Evolutionary conservation across 805 yeast genomes (phyloP).

Genomic region (Yarrowia porcina): DNA sequence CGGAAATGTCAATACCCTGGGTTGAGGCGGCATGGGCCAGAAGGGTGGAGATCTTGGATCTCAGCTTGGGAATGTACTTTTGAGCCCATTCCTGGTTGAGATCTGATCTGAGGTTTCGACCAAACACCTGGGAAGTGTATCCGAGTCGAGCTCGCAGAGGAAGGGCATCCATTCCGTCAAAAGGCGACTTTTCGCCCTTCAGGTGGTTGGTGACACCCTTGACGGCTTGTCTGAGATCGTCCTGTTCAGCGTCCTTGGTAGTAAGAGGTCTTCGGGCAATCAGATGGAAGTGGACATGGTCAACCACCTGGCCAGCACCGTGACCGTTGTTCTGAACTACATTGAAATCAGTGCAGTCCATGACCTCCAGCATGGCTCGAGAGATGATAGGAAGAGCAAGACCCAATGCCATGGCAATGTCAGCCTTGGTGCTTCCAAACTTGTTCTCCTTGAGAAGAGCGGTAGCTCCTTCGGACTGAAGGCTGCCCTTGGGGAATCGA

Average conservation of each 20-base stretch:
- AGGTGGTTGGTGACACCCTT: constrained; percentile 15
- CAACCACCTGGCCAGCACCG: constrained; percentile 88
- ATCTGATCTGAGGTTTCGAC: constrained; percentile 38
- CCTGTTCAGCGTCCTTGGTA: constrained; percentile 9
- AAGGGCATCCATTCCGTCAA: neutral
- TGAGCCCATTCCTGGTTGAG: constrained; percentile 33
- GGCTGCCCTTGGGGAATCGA: constrained; percentile 10
- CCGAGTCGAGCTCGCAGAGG: constrained; percentile 29
- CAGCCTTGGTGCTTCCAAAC: constrained; percentile 23
- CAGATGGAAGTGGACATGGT: constrained; percentile 89
- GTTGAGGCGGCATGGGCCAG: constrained; percentile 25
- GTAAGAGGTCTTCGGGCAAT: constrained; percentile 55
- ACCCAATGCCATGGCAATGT: constrained; percentile 33
- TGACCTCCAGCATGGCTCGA: constrained; percentile 31
- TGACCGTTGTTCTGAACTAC: constrained; percentile 59
- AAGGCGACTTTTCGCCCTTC: neutral
- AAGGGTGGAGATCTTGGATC: constrained; percentile 28
- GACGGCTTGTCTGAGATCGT: constrained; percentile 15
- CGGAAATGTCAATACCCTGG: constrained; percentile 23
- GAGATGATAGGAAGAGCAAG: constrained; percentile 34
- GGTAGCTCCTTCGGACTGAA: constrained; percentile 11
- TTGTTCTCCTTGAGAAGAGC: constrained; percentile 20
- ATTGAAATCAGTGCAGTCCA: constrained; percentile 36
- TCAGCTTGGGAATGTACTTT: constrained; percentile 26
- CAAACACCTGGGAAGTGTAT: constrained; percentile 35